Percentiles rank a stretch among this genome's conserved stretches.
phyloP scores from a whole-genome alignment of 1,284 basidiomycete genomes.

The Heterobasidion irregulare region DNA sequence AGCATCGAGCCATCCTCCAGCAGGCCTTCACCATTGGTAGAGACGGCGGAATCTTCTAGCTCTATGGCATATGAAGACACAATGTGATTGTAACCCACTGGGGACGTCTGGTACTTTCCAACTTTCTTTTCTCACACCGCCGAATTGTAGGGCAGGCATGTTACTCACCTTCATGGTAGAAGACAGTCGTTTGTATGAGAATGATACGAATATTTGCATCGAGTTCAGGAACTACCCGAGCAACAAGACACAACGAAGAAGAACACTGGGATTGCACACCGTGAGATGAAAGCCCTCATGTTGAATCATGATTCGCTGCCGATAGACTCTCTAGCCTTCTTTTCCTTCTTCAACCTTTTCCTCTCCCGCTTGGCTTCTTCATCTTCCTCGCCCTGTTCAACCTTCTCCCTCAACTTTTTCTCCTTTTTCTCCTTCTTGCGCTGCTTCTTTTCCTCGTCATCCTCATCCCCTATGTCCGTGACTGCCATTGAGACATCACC shows the following conservation, averaged over 20 bases:
- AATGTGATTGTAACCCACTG: no score
- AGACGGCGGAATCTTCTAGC: not conserved
- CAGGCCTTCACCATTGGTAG: not conserved
- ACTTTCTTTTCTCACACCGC: no score
- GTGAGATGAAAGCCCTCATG: no score
- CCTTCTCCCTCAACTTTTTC: slow-evolving; percentile 39
- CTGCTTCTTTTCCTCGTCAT: slow-evolving; percentile 39
- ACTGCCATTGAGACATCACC: slow-evolving; percentile 34
- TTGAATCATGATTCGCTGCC: slow-evolving; percentile 21
- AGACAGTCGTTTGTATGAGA: no score
- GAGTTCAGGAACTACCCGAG: no score
- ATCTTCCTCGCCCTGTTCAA: slow-evolving; percentile 46
- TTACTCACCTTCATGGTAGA: no score
- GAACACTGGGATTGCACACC: no score
- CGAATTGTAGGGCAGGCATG: no score
- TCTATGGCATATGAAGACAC: no score
- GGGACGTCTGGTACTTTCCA: no score
- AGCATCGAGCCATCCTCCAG: not conserved
- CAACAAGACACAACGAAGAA: no score
- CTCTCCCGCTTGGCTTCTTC: slow-evolving; percentile 55
- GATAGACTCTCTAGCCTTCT: slow-evolving; percentile 26
- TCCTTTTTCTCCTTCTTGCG: slow-evolving; percentile 46
- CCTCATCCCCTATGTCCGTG: slow-evolving; percentile 29
- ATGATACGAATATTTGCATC: no score
- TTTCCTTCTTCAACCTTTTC: slow-evolving; percentile 61